A percentile compares a stretch with the other conserved stretches of the same genome.
Conservation (phyloP, 2,329 filamentous ascomycete genomes). For the Diaporthe caulivora region DNA sequence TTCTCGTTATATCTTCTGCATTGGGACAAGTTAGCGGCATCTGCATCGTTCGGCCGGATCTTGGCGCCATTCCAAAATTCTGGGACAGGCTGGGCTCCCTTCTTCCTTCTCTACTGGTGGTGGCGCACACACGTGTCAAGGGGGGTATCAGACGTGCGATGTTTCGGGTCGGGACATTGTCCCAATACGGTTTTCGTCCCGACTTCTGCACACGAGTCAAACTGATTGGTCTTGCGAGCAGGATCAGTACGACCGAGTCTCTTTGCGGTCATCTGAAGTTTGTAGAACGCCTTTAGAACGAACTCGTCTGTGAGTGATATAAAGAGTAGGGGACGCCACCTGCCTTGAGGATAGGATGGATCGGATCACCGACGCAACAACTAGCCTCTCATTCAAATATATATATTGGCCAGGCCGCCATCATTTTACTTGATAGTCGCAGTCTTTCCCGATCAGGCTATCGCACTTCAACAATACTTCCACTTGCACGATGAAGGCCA, state of each 20-base stretch:
- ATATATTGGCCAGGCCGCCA: slow-evolving; percentile 20
- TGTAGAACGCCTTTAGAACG: slow-evolving; percentile 11
- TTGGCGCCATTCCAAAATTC: not conserved
- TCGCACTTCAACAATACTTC: not conserved
- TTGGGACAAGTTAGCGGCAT: slow-evolving; percentile 18
- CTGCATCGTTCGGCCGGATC: slow-evolving; percentile 4
- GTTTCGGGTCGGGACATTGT: slow-evolving; percentile 32
- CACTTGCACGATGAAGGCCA: slow-evolving; percentile 37
- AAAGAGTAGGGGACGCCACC: slow-evolving; percentile 10
- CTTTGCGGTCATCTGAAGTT: slow-evolving; percentile 1
- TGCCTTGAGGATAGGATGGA: slow-evolving; percentile 3
- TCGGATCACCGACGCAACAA: not conserved
- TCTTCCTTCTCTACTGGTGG: not conserved
- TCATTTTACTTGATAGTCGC: not conserved
- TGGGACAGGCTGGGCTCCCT: slow-evolving; percentile 2
- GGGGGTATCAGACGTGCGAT: slow-evolving; percentile 24
- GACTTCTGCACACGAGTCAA: slow-evolving; percentile 24
- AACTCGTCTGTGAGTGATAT: not conserved
- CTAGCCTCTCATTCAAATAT: not conserved
- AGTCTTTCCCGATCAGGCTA: not conserved
- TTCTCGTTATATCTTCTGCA: slow-evolving; percentile 13
- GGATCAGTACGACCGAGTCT: not conserved
- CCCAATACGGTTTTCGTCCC: slow-evolving; percentile 29
- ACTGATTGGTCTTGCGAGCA: slow-evolving; percentile 20
- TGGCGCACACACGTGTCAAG: slow-evolving; percentile 27